Conservation (phyloP, 2,329 filamentous ascomycete species). For the Fusarium sororula region DNA sequence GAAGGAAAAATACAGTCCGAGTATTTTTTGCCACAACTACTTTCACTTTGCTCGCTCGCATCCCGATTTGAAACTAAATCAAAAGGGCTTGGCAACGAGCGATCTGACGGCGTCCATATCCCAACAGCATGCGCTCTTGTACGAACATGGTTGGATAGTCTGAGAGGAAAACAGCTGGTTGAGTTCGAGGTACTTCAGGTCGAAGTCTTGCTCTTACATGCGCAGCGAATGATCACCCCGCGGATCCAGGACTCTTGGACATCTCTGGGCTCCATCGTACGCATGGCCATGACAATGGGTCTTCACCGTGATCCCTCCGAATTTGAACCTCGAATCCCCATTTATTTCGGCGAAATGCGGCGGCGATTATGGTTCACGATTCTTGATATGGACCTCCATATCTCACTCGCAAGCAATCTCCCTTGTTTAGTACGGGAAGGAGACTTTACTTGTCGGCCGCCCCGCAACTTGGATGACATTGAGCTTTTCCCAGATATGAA, state of each 20-base stretch:
- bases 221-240: slow-evolving; percentile 61
- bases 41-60: slow-evolving; percentile 62
- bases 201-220: slow-evolving; percentile 62
- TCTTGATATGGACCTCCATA: slow-evolving; percentile 65
- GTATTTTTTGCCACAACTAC: slow-evolving; percentile 63
- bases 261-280: slow-evolving; percentile 63
- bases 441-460: slow-evolving; percentile 63
- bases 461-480: slow-evolving; percentile 62
- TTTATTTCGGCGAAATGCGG: slow-evolving; percentile 63
- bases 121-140: slow-evolving; percentile 66
- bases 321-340: slow-evolving; percentile 57
- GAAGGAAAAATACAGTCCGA: slow-evolving; percentile 56
- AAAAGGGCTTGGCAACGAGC: slow-evolving; percentile 60
- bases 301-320: slow-evolving; percentile 66
- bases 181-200: slow-evolving; percentile 64
- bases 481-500: slow-evolving; percentile 60
- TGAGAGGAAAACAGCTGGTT: slow-evolving; percentile 62
- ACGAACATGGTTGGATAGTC: slow-evolving; percentile 61
- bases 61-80: slow-evolving; percentile 63
- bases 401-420: slow-evolving; percentile 62
- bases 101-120: slow-evolving; percentile 64
- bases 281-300: slow-evolving; percentile 68
- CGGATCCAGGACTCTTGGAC: slow-evolving; percentile 63
- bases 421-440: slow-evolving; percentile 61
- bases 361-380: slow-evolving; percentile 66